Evolutionary conservation across 2,329 filamentous ascomycete species (phyloP).

Genomic region (Diaporthe eres): DNA sequence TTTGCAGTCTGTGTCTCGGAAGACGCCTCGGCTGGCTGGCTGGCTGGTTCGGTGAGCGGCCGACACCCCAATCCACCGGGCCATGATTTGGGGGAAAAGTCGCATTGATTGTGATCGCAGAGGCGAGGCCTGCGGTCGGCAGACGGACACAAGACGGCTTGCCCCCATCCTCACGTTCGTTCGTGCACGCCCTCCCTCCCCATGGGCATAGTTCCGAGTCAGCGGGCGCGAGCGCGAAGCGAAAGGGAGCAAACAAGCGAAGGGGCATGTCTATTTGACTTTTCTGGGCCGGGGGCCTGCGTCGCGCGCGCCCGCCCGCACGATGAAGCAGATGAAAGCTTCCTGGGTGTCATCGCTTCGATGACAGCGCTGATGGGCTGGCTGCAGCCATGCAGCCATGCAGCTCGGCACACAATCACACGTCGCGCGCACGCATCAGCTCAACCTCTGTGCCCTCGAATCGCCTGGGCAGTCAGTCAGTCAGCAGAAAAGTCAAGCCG

Average conservation of each 20-base stretch:
- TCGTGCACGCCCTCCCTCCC: neutral
- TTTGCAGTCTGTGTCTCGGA: conserved; percentile 8
- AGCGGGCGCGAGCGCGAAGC: neutral
- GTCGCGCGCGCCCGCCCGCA: conserved; percentile 23
- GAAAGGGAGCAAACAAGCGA: neutral
- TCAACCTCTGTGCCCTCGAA: conserved; percentile 27
- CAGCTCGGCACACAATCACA: conserved; percentile 23
- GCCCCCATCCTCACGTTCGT: neutral
- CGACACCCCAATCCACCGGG: conserved; percentile 10
- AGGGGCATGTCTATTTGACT: conserved; percentile 18
- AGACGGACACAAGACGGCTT: neutral
- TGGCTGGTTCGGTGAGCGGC: conserved; percentile 15
- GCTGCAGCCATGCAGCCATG: neutral
- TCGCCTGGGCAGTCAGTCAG: neutral
- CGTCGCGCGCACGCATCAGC: neutral
- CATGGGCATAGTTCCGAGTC: conserved; percentile 6
- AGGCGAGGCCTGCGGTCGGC: neutral
- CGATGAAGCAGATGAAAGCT: conserved; percentile 20
- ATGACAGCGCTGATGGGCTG: neutral
- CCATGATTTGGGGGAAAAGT: neutral
- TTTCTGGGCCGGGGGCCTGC: neutral
- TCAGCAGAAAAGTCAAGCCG: neutral
- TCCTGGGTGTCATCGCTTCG: neutral
- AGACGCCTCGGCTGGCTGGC: conserved; percentile 1
- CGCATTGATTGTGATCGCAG: conserved; percentile 1